These are phyloP conservation scores for Nothopassalora personata DNA, from an alignment of 2,329 filamentous ascomycete genomes.

Conservation along the genomic window DNA sequence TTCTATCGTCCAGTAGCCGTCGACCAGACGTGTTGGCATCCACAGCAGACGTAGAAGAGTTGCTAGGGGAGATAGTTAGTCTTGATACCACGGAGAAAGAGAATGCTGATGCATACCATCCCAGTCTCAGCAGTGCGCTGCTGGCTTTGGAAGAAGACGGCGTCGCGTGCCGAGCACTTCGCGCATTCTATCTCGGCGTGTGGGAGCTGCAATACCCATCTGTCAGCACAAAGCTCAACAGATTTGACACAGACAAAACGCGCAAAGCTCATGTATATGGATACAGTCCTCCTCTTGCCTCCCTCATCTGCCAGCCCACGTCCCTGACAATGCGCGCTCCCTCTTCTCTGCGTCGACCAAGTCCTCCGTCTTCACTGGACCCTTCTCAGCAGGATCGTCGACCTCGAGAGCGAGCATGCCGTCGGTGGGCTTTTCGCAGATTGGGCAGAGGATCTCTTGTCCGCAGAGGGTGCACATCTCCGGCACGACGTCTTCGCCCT, in stretches of 20 bases:
- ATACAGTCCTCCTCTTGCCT: slow-evolving; percentile 26
- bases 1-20: slow-evolving; percentile 22
- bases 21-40: slow-evolving; percentile 80
- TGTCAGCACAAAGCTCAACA: slow-evolving; percentile 34
- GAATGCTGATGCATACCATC: slow-evolving; percentile 64
- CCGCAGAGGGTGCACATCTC: slow-evolving; percentile 56
- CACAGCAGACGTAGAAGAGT: slow-evolving; percentile 71
- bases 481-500: slow-evolving; percentile 33
- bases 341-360: slow-evolving; percentile 27
- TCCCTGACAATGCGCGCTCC: slow-evolving; percentile 25
- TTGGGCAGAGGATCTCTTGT: slow-evolving; percentile 50
- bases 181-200: slow-evolving; percentile 69
- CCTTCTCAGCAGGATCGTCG: slow-evolving; percentile 33
- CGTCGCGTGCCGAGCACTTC: slow-evolving; percentile 77
- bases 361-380: slow-evolving; percentile 22
- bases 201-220: slow-evolving; percentile 23
- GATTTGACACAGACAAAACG: slow-evolving; percentile 17
- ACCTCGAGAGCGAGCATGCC: slow-evolving; percentile 43
- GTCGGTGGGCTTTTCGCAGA: slow-evolving; percentile 45
- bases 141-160: slow-evolving; percentile 98
- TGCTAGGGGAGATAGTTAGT: slow-evolving; percentile 32
- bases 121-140: slow-evolving; percentile 94
- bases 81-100: slow-evolving; percentile 2
- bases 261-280: slow-evolving; percentile 12
- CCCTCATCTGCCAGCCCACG: slow-evolving; percentile 11